Percentiles rank a stretch among this genome's conserved stretches.
phyloP scores from a whole-genome alignment of 345 rosid species.

The Cochlearia excelsa region DNA sequence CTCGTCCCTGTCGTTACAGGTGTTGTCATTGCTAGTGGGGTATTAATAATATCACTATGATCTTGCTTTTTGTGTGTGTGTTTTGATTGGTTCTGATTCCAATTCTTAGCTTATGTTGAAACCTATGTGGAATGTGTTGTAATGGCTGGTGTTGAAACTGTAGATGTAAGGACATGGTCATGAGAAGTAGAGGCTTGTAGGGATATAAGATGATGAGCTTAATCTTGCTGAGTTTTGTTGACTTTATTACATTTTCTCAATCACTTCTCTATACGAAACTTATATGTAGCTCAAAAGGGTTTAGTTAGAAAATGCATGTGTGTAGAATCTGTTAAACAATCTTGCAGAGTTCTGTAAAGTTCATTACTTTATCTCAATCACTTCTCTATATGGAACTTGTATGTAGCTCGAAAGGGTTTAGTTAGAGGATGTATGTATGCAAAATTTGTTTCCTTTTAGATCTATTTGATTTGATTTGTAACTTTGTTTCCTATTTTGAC shows the following conservation, averaged over 20 bases:
- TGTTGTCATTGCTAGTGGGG: conserved; percentile 73
- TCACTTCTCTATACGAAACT: neutral
- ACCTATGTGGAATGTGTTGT: conserved; percentile 6
- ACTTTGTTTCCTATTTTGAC: neutral
- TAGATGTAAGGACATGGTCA: conserved; percentile 11
- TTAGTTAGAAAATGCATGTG: neutral
- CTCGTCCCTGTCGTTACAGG: conserved; percentile 69
- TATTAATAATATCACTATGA: conserved; percentile 18
- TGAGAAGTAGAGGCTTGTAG: neutral
- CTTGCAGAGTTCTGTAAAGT: conserved; percentile 3
- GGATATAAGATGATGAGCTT: no score
- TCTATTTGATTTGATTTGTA: neutral
- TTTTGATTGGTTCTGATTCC: neutral
- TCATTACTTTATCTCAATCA: neutral
- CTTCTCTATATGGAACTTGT: neutral
- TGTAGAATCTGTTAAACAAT: no score
- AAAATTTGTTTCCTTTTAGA: conserved; percentile 7
- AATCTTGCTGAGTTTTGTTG: conserved; percentile 2
- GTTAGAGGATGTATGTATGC: neutral
- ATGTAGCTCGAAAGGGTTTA: neutral
- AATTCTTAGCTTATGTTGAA: neutral
- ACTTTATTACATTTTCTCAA: neutral
- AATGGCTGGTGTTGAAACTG: neutral
- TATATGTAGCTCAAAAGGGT: neutral
- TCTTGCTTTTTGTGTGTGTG: conserved; percentile 4